A percentile compares a stretch with the other conserved stretches of the same genome.
phyloP scores from a whole-genome alignment of 768 basidiomycete species.

The Rossbeevera mucosa region DNA sequence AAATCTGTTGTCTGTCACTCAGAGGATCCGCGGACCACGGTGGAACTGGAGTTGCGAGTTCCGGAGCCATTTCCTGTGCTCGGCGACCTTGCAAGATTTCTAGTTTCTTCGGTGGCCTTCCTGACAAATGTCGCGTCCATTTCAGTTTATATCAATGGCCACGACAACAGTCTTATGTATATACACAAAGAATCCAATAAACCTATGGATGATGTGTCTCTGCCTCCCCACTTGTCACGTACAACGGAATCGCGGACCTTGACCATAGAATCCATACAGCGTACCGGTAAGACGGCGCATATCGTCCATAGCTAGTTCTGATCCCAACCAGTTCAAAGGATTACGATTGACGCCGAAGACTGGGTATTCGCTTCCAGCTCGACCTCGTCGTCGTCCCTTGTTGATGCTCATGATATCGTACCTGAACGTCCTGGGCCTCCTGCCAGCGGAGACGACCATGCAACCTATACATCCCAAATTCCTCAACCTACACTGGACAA shows the following conservation, averaged over 20 bases:
- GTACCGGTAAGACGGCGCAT: neutral
- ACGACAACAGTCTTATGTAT: neutral
- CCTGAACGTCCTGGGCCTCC: neutral
- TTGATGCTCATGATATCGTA: neutral
- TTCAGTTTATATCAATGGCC: constrained; percentile 1
- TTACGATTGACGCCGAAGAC: constrained; percentile 4
- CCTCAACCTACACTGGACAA: neutral
- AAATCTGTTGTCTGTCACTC: neutral
- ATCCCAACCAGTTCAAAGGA: constrained; percentile 6
- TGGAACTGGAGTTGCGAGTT: constrained; percentile 7
- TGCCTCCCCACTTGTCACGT: constrained; percentile 1
- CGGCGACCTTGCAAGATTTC: constrained; percentile 8
- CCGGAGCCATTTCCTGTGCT: constrained; percentile 6
- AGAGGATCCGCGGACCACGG: neutral
- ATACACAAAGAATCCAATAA: neutral
- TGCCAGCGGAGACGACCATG: neutral
- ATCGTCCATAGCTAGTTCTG: neutral
- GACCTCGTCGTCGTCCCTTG: neutral
- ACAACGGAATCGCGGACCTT: neutral
- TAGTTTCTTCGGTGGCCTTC: constrained; percentile 11
- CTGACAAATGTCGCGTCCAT: constrained; percentile 1
- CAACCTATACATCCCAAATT: neutral
- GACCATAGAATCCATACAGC: constrained; percentile 6
- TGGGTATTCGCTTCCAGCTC: neutral
- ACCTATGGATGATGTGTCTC: neutral